Conservation (phyloP, 176 grass and related monocot genomes). For the Hsuehochloa calcarea region DNA sequence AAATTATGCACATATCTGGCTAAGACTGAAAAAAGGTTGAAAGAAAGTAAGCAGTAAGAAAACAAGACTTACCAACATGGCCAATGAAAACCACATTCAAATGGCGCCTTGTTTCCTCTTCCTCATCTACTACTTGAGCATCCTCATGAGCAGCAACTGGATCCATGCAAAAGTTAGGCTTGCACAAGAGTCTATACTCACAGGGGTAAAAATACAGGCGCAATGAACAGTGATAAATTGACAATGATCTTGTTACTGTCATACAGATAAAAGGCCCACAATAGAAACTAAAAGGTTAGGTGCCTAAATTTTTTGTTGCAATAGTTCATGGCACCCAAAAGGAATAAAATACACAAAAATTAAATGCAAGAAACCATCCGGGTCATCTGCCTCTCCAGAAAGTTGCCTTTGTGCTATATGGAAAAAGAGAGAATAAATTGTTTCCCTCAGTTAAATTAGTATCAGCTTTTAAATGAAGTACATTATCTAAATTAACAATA, state of each 20-base stretch:
- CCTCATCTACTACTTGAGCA: conserved; percentile 37
- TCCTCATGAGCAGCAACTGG: conserved; percentile 48
- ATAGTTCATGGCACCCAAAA: neutral
- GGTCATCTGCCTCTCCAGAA: neutral
- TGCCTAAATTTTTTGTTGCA: neutral
- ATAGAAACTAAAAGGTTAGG: neutral
- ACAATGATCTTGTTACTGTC: neutral
- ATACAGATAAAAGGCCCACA: neutral
- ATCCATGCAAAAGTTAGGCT: conserved; percentile 8
- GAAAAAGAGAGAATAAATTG: neutral
- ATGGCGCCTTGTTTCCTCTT: conserved; percentile 50
- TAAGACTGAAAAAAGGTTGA: neutral
- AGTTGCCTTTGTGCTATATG: neutral
- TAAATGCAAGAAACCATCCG: neutral
- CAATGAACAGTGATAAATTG: neutral
- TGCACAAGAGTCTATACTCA: neutral
- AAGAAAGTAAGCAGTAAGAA: neutral
- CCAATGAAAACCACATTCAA: conserved; percentile 81
- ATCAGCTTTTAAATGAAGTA: neutral
- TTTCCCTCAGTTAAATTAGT: neutral
- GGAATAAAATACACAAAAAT: neutral
- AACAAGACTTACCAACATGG: conserved; percentile 57
- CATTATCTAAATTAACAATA: conserved; percentile 8
- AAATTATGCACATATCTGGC: neutral
- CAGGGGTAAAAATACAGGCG: neutral